phyloP scores from a whole-genome alignment of 768 basidiomycete species.

The Pholiota conissans region DNA sequence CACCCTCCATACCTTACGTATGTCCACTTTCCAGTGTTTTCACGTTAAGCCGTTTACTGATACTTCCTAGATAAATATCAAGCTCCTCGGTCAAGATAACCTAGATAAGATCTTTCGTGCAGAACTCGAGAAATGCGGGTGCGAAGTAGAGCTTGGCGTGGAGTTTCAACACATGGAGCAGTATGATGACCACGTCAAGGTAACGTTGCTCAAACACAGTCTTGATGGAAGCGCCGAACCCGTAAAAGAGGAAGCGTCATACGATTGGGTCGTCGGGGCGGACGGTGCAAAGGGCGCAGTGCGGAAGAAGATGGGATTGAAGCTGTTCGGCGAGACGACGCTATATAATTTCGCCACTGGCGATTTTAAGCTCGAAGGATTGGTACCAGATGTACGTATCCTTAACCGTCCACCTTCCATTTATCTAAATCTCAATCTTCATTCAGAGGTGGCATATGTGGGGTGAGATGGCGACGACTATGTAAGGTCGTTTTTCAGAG shows the following conservation, averaged over 20 bases:
- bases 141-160: conserved; percentile 39
- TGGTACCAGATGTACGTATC: conserved; percentile 32
- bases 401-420: not conserved
- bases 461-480: conserved; percentile 31
- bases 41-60: not conserved
- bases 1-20: not conserved
- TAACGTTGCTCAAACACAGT: conserved; percentile 27
- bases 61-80: not conserved
- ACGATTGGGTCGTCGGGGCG: conserved; percentile 41
- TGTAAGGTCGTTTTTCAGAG: conserved; percentile 25
- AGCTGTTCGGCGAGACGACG: conserved; percentile 42
- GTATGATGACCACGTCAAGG: conserved; percentile 32
- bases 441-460: conserved; percentile 46
- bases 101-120: conserved; percentile 35
- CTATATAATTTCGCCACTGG: conserved; percentile 34
- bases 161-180: conserved; percentile 44
- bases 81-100: conserved; percentile 30
- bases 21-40: not conserved
- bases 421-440: not conserved
- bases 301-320: conserved; percentile 37
- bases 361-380: conserved; percentile 39
- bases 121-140: conserved; percentile 28
- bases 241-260: conserved; percentile 10
- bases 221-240: conserved; percentile 23
- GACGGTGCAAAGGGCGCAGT: conserved; percentile 46